Conservation (phyloP, 2,329 filamentous ascomycete genomes). For the Fonsecaea nubica region DNA sequence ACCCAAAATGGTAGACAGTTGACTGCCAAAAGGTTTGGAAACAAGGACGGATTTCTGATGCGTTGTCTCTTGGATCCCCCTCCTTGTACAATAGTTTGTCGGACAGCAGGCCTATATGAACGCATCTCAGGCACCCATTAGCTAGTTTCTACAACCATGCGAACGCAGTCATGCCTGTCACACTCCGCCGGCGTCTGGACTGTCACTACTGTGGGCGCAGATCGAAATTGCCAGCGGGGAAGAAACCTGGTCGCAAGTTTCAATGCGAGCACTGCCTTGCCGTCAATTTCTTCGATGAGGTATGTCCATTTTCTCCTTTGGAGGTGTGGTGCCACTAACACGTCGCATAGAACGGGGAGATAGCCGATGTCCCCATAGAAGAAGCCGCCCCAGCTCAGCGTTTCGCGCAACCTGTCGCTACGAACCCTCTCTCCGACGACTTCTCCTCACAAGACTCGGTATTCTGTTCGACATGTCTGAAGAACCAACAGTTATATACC, state of each 20-base stretch:
- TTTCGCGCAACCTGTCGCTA: constrained; percentile 54
- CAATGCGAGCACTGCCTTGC: constrained; percentile 80
- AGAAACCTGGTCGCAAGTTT: constrained; percentile 68
- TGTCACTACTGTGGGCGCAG: constrained; percentile 83
- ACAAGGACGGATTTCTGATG: neutral
- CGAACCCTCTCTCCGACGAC: constrained; percentile 39
- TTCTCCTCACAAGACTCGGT: constrained; percentile 45
- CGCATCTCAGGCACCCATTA: neutral
- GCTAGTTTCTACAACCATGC: neutral
- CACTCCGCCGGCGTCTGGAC: constrained; percentile 58
- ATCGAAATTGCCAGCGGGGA: constrained; percentile 40
- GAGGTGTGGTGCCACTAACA: constrained; percentile 34
- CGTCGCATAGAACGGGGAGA: constrained; percentile 74
- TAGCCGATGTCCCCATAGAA: constrained; percentile 80
- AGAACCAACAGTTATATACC: constrained; percentile 85
- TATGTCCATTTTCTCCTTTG: constrained; percentile 49
- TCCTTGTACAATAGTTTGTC: neutral
- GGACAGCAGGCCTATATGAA: neutral
- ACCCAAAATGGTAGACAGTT: constrained; percentile 19
- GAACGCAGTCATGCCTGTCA: constrained; percentile 46
- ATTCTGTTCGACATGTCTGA: constrained; percentile 79
- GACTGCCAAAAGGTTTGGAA: constrained; percentile 7
- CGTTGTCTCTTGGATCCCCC: constrained; percentile 1
- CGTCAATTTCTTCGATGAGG: constrained; percentile 87
- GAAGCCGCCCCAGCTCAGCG: constrained; percentile 53